phyloP scores from a whole-genome alignment of 306 rosid genomes.

The Canavalia gladiata region DNA sequence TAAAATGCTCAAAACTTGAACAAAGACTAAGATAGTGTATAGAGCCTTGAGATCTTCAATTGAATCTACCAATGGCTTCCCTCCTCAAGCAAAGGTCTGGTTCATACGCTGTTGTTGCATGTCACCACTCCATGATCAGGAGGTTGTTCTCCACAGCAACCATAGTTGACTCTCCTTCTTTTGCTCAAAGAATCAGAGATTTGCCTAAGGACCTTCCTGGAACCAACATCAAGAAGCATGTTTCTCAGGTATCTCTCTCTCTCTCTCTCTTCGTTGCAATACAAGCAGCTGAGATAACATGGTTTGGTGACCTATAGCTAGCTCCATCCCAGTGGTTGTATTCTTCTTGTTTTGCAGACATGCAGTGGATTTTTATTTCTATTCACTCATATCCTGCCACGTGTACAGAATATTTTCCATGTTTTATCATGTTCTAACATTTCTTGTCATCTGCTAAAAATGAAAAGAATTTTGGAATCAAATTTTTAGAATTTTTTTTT shows the following conservation, averaged over 20 bases:
- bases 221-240: constrained; percentile 73
- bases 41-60: not conserved
- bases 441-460: not conserved
- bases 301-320: not conserved
- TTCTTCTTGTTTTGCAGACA: not conserved
- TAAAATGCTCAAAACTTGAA: not conserved
- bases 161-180: constrained; percentile 57
- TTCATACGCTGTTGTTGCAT: constrained; percentile 6
- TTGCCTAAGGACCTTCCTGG: constrained; percentile 89
- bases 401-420: not conserved
- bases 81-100: constrained; percentile 57
- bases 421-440: not conserved
- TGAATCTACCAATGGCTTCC: constrained; percentile 63
- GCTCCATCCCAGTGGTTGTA: not conserved
- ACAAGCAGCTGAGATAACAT: not conserved
- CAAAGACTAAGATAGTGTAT: not conserved
- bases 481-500: not conserved
- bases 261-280: not conserved
- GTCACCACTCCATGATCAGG: constrained; percentile 17
- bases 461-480: not conserved
- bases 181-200: constrained; percentile 77
- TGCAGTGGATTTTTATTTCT: not conserved
- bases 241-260: constrained; percentile 63
- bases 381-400: constrained; percentile 33
- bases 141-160: constrained; percentile 63